Base-by-base conservation (phyloP, 179 eudicot genomes). In the Spinacia oleracea region DNA sequence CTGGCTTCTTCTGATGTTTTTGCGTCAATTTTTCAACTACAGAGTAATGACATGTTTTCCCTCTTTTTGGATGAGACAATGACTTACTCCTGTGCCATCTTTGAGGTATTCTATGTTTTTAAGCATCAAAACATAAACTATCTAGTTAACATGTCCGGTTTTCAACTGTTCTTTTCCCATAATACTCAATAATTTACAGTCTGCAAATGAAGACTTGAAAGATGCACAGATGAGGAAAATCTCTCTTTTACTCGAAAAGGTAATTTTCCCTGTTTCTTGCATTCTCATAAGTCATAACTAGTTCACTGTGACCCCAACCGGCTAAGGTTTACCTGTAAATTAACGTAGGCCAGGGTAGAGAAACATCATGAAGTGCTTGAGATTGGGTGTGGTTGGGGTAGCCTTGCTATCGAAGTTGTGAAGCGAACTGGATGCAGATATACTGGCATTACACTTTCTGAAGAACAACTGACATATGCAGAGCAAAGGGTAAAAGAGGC, bases 311-410 rank as follows among this genome's bases (percentile, higher is more conserved):
- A 67, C 9, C 75, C 25, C n/a, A n/a, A 23, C 4, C 23, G 6
- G 11, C 55, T 77, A 11, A 32, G 53, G 12, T 42, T 81, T 6
- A 35, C 25, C 43, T 42, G 67, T 35, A 65, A 29, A 75, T 42
- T 5, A 48, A 70, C 60, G 4, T 59, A 96, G 98, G 97, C 96
- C 23, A 88, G 87, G 81, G 86, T 94, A 65, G 78, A 82, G 25
- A 89, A 90, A 82, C 82, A 81, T 21, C 96, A 96, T 69, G 91
- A 96, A 77, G 70, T 96, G 78, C 88, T 96, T 43, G 99, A 96
- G 81, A 92, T 96, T 67, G 99, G 99, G 15, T 89, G 96, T 71
- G 99, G 98, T 68, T 94, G 98, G 99, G 99, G 99, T 73, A 92
- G 91, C 84, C 84, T 96, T 58, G 99, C 99, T 76, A 88, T 94